These are phyloP conservation scores for Cyclaneusma minus DNA, from an alignment of 2,329 filamentous ascomycete species.

Conservation along the genomic window DNA sequence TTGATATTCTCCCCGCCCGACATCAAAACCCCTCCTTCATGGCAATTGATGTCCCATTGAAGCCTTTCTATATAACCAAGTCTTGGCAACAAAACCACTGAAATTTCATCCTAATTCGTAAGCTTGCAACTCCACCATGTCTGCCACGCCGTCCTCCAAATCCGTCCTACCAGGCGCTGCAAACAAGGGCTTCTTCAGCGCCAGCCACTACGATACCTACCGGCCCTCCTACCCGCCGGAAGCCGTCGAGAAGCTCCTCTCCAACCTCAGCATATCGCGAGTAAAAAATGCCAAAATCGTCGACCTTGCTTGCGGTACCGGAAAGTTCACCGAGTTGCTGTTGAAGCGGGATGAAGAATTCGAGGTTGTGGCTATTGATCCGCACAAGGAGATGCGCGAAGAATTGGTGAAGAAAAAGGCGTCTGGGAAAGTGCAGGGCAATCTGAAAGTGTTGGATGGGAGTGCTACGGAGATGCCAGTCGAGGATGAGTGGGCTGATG, in stretches of 20 bases:
- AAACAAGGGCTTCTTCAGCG: conserved; percentile 44
- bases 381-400: conserved; percentile 48
- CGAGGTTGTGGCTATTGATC: conserved; percentile 45
- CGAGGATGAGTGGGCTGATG: conserved; percentile 44
- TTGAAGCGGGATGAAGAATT: conserved; percentile 41
- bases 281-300: conserved; percentile 32
- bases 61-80: no score
- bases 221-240: conserved; percentile 49
- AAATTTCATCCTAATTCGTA: no score
- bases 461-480: conserved; percentile 40
- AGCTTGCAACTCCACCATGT: no score
- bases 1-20: no score
- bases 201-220: conserved; percentile 47
- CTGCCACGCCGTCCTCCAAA: no score
- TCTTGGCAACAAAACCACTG: no score
- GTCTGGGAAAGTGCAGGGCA: conserved; percentile 24
- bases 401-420: conserved; percentile 43
- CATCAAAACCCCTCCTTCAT: no score
- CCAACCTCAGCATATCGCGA: conserved; percentile 33
- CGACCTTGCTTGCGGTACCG: conserved; percentile 54
- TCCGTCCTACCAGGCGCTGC: no score
- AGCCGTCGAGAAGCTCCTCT: conserved; percentile 42
- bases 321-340: conserved; percentile 53
- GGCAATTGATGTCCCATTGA: no score
- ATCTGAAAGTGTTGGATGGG: conserved; percentile 38